A percentile compares a stretch with the other conserved stretches of the same genome.
phyloP scores from a whole-genome alignment of 441 rosid species.

The Iberis amara region DNA sequence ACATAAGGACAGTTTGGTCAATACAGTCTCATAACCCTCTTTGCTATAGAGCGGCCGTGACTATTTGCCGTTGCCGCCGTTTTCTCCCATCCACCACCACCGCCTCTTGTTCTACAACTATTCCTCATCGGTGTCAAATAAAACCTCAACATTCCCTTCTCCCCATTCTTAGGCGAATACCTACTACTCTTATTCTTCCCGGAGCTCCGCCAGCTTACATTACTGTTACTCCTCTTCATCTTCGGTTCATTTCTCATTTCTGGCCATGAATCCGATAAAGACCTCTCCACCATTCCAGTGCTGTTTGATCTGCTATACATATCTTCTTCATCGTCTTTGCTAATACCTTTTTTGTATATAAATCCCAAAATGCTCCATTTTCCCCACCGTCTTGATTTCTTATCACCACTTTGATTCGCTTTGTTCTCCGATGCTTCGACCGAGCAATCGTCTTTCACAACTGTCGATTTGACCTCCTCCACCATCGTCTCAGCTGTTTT shows the following conservation, averaged over 20 bases:
- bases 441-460: too few relatives aligned
- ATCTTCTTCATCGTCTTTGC: slow-evolving; percentile 81
- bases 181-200: slow-evolving; percentile 46
- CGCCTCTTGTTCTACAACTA: slow-evolving; percentile 26
- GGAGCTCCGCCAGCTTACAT: slow-evolving; percentile 81
- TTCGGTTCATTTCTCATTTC: slow-evolving; percentile 52
- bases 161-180: slow-evolving; percentile 69
- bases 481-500: too few relatives aligned
- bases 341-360: slow-evolving; percentile 64
- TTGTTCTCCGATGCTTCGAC: too few relatives aligned
- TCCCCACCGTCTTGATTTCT: slow-evolving; percentile 85
- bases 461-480: too few relatives aligned
- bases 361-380: slow-evolving; percentile 90
- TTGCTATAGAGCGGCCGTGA: slow-evolving; percentile 84
- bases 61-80: slow-evolving; percentile 51
- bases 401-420: slow-evolving; percentile 20
- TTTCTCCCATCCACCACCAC: slow-evolving; percentile 22
- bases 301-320: slow-evolving; percentile 51
- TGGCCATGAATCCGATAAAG: slow-evolving; percentile 76
- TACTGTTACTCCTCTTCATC: slow-evolving; percentile 83
- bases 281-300: slow-evolving; percentile 47
- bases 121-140: slow-evolving; percentile 68
- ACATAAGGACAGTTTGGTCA: slow-evolving; percentile 30
- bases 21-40: slow-evolving; percentile 82
- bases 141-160: slow-evolving; percentile 78